Evolutionary conservation across 352 stramenopile species (phyloP).

Genomic region (Halophytophthora batemanensis): DNA sequence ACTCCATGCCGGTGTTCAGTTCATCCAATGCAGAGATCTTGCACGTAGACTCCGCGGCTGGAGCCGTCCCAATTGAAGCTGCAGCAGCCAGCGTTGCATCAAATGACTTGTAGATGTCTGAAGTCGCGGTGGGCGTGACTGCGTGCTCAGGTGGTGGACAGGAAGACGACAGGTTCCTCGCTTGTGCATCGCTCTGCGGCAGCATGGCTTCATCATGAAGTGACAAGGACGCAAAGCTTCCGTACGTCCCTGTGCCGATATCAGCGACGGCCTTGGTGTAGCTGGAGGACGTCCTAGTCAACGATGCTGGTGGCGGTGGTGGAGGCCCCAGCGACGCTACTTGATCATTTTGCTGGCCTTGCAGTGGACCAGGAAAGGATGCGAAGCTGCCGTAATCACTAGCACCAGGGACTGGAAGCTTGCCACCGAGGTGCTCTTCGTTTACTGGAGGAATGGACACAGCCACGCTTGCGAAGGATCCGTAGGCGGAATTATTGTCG

Average conservation of each 20-base stretch:
- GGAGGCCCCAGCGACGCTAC: conserved; percentile 20
- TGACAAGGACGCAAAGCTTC: conserved; percentile 31
- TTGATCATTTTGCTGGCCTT: conserved; percentile 15
- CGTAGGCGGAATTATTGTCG: conserved; percentile 17
- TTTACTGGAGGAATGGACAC: conserved; percentile 17
- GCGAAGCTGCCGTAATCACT: conserved; percentile 28
- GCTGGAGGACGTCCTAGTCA: neutral
- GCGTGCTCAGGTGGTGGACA: neutral
- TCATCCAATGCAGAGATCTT: conserved; percentile 55
- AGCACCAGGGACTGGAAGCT: neutral
- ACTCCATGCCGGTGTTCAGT: conserved; percentile 71
- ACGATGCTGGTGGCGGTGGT: conserved; percentile 16
- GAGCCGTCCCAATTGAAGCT: neutral
- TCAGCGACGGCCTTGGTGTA: neutral
- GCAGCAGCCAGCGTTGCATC: conserved; percentile 1
- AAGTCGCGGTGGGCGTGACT: too few relatives aligned
- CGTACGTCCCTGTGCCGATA: conserved; percentile 22
- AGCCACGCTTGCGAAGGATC: conserved; percentile 25
- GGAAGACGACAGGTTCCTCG: neutral
- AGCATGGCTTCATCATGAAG: conserved; percentile 1
- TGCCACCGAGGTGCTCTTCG: neutral
- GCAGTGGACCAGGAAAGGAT: conserved; percentile 7
- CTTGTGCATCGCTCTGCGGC: neutral
- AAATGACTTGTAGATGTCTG: conserved; percentile 26
- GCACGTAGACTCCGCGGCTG: conserved; percentile 9